Evolutionary conservation across 768 basidiomycete species (phyloP), one percentile per base, ranked within the genome.

Genomic region (Suillus clintonianus): DNA sequence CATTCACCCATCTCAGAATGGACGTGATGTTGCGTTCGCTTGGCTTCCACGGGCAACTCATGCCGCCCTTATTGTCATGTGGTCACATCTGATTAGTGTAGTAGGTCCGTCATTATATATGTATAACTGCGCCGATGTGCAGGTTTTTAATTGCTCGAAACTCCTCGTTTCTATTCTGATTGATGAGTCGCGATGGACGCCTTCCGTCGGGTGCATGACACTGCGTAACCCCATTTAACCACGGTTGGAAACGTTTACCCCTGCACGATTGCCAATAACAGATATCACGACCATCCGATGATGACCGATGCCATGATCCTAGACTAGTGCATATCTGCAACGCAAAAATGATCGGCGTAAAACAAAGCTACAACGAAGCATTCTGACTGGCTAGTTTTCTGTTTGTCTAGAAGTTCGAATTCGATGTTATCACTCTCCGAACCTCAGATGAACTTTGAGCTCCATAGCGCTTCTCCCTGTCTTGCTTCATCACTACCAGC

Each of bases 391-490:
- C 22, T 10, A 41, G 17, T 36, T 37, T 22, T 11, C 24, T 6
- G 0, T 30, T 27, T 19, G 37, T 57, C 37, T 57, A 27, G 24
- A 36, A 39, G 36, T 56, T 17, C 10, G 17, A 32, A 51, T 30
- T 39, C 2, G 24, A 15, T 15, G 34, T 34, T 24, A 15, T 48
- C 47, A 24, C 47, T 37, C 36, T 3, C 8, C 8, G 30, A 36
- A 34, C 36, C 34, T 78, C 68, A 83, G 47, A 85, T 81, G 68
- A 84, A 80, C 70, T 81, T 83, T 17, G 83, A 84, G 69, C 83
- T 85, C 80, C 83, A 83, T 68, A 83, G 68, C 8, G 83, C 84
- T 66, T 85, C 84, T 55, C 78, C 78, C 63, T 82, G 78, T 63
- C 85, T 77, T 11, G 82, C 83, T 73, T 84, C 80, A 39, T 83